Evolutionary conservation across 176 grass and related monocot genomes (phyloP), one percentile per base, ranked within the genome.

Genomic region (Musa acuminata): DNA sequence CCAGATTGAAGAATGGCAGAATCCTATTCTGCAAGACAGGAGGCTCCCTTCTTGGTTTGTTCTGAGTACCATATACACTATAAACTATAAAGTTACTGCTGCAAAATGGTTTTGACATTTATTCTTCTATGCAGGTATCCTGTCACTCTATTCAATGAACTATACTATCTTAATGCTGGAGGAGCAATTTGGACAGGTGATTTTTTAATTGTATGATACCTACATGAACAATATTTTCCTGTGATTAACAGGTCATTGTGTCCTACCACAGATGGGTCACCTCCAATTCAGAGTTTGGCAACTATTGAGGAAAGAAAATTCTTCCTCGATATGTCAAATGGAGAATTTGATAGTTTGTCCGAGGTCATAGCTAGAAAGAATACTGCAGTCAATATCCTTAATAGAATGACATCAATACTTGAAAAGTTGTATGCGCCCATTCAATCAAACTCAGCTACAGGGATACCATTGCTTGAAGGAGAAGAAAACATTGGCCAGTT

Each of bases 401-500:
- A 90, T 55, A 85, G 82, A 87, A 93, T 98, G 94, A 83, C 87
- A 50, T 89, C 86, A 10, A 55, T 88, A 70, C 88, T 93, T 64
- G 87, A 91, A 65, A 86, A 84, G 81, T 74, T 91, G 48, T 88
- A 93, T 80, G 80, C 87, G 64, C 92, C 88, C 25, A 76, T 93
- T 81, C 59, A 80, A 55, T 92, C 84, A 59, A 90, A 83, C 75
- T 88, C 90, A 72, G 90, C 94, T 48, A 83, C 85, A 11, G 93
- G 93, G 49, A 90, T 84, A 79, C 80, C 85, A 81, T 82, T 93
- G 80, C 94, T 97, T 87, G 83, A 92, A 54, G 81, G 80, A 70
- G 93, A 97, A 80, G 93, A 97, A 79, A 97, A 97, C 50, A 87
- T 98, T 75, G 94, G 94, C 67, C 94, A 98, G 67, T 98, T 98